phyloP scores from a whole-genome alignment of 176 grass and related monocot genomes.

The Juncus inflexus region DNA sequence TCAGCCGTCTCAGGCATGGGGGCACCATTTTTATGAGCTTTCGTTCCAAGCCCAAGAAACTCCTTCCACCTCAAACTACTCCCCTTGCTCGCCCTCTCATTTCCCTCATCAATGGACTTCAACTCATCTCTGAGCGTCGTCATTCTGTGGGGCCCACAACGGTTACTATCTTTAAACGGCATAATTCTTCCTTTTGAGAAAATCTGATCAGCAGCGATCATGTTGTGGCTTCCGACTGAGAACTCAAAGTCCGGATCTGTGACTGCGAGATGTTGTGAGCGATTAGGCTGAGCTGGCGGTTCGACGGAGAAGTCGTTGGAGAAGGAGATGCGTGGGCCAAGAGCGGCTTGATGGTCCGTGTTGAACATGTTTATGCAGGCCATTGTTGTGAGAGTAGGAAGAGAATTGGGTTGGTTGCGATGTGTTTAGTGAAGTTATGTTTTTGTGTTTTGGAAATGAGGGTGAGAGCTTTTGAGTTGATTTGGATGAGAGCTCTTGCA shows the following conservation, averaged over 20 bases:
- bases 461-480: background rate
- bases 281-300: conserved; percentile 37
- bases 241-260: conserved; percentile 90
- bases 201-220: conserved; percentile 97
- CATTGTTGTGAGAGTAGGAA: conserved; percentile 28
- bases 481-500: conserved; percentile 33
- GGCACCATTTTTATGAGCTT: conserved; percentile 26
- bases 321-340: conserved; percentile 92
- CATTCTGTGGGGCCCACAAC: conserved; percentile 14
- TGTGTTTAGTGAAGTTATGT: conserved; percentile 7
- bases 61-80: conserved; percentile 70
- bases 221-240: conserved; percentile 70
- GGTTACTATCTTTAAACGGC: conserved; percentile 55
- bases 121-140: conserved; percentile 71
- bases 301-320: conserved; percentile 93
- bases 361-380: conserved; percentile 96
- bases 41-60: conserved; percentile 53
- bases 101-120: conserved; percentile 19
- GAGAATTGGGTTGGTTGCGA: conserved; percentile 4
- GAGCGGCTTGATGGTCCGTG: conserved; percentile 38
- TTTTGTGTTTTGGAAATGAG: conserved; percentile 1
- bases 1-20: background rate
- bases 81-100: conserved; percentile 37
- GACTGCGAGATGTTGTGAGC: conserved; percentile 44
- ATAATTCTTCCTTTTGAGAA: conserved; percentile 95